A percentile compares a stretch with the other conserved stretches of the same genome.
phyloP scores from a whole-genome alignment of 1,284 basidiomycete genomes.

The Singerocomus inundabilis region DNA sequence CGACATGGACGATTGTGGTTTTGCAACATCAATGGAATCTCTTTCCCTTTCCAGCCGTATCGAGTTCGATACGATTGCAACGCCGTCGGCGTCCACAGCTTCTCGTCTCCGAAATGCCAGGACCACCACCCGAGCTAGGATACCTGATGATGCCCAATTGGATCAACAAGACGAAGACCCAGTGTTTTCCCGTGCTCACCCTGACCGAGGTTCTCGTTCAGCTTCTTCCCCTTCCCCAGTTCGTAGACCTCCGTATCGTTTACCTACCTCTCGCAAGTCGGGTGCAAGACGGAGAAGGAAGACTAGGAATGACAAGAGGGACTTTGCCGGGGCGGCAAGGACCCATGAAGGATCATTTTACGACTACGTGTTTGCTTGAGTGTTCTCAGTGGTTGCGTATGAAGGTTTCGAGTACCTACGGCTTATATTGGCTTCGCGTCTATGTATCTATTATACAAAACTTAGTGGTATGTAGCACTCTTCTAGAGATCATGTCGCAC shows the following conservation, averaged over 20 bases:
- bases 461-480: constrained; percentile 7
- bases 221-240: constrained; percentile 44
- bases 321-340: constrained; percentile 17
- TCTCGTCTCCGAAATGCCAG: neutral
- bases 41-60: constrained; percentile 25
- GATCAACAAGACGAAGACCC: constrained; percentile 1
- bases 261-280: constrained; percentile 10
- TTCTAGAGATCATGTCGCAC: neutral
- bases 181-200: constrained; percentile 17
- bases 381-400: no score
- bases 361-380: constrained; percentile 42
- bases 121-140: neutral
- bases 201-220: constrained; percentile 30
- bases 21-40: constrained; percentile 34
- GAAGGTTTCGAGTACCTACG: neutral
- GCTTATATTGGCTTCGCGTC: neutral
- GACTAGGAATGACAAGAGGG: constrained; percentile 15
- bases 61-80: neutral
- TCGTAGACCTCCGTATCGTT: constrained; percentile 30
- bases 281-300: constrained; percentile 15
- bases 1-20: constrained; percentile 25
- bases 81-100: constrained; percentile 5
- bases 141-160: neutral
- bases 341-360: constrained; percentile 32
- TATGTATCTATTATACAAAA: constrained; percentile 5